These are phyloP conservation scores for Ustilago vetiveriae DNA, from an alignment of 1,284 basidiomycete genomes.

Conservation along the genomic window DNA sequence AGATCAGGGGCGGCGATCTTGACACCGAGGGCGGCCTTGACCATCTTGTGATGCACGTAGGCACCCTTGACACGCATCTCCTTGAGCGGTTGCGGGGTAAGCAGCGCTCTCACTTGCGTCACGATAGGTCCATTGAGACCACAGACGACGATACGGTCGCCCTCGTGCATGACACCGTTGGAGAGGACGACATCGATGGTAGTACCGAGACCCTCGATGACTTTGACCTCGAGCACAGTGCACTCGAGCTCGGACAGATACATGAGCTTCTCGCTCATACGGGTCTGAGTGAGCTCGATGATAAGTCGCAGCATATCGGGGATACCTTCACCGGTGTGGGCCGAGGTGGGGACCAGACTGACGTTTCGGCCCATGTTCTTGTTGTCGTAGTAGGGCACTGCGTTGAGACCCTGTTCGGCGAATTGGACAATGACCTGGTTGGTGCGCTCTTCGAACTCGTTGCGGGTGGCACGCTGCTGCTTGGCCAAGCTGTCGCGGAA, in stretches of 20 bases:
- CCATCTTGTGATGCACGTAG: slow-evolving; percentile 97
- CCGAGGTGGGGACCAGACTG: slow-evolving; percentile 96
- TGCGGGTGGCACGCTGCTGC: slow-evolving; percentile 82
- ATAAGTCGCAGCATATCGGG: slow-evolving; percentile 99
- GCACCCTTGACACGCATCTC: slow-evolving; percentile 97
- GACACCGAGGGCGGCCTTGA: slow-evolving; percentile 96
- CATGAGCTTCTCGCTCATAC: slow-evolving; percentile 98
- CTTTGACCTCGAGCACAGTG: slow-evolving; percentile 99
- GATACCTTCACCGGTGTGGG: slow-evolving; percentile 96
- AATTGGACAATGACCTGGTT: slow-evolving; percentile 89
- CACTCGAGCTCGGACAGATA: slow-evolving; percentile 97
- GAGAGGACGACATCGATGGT: slow-evolving; percentile 97
- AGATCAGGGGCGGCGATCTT: slow-evolving; percentile 95
- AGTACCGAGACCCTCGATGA: slow-evolving; percentile 96
- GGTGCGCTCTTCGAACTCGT: slow-evolving; percentile 91
- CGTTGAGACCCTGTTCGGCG: slow-evolving; percentile 96
- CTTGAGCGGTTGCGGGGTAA: slow-evolving; percentile 95
- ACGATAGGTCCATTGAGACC: slow-evolving; percentile 98
- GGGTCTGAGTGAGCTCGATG: slow-evolving; percentile 94
- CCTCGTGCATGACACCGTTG: slow-evolving; percentile 91
- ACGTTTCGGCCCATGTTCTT: slow-evolving; percentile 93
- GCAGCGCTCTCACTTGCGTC: slow-evolving; percentile 89
- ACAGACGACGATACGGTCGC: slow-evolving; percentile 95
- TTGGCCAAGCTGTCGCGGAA: slow-evolving; percentile 92
- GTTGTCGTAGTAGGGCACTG: slow-evolving; percentile 96